Percentiles rank a stretch among this genome's conserved stretches.
Evolutionary conservation across 441 rosid species (phyloP).

Genomic region (Pelargonium myrrhifolium): DNA sequence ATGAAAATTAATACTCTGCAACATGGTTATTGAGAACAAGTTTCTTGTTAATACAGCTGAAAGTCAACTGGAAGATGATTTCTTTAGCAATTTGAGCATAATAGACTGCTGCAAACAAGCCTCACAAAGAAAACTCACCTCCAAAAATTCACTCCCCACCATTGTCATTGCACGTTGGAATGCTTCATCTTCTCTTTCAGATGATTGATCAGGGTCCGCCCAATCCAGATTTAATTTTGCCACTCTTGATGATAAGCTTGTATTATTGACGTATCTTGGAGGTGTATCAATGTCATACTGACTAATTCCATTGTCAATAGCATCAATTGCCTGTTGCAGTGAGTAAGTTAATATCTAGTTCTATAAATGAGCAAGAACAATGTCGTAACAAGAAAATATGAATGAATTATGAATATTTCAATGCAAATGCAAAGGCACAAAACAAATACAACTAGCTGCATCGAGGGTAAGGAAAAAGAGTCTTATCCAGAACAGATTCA

Average conservation of each 20-base stretch:
- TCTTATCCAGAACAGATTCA: background rate
- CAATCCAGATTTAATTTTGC: constrained; percentile 46
- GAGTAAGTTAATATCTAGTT: background rate
- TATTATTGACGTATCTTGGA: constrained; percentile 37
- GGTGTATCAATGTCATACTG: constrained; percentile 36
- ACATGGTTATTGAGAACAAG: background rate
- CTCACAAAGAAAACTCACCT: constrained; percentile 21
- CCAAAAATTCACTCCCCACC: constrained; percentile 40
- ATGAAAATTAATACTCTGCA: constrained; percentile 34
- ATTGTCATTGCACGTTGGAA: constrained; percentile 41
- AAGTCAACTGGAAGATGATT: background rate
- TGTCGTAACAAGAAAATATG: background rate
- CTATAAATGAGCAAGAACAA: background rate
- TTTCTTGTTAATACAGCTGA: background rate
- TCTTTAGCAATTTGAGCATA: background rate
- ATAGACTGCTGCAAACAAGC: background rate
- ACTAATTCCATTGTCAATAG: constrained; percentile 41
- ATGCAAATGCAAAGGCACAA: too few relatives aligned
- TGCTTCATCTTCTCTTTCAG: constrained; percentile 40
- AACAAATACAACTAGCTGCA: too few relatives aligned
- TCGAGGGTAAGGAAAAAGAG: background rate
- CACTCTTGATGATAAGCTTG: constrained; percentile 35
- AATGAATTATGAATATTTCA: too few relatives aligned
- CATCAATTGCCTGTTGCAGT: constrained; percentile 40
- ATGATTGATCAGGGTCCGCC: constrained; percentile 42